Evolutionary conservation across 148 eudicot species (phyloP).

Genomic region (Amaranthus cruentus): DNA sequence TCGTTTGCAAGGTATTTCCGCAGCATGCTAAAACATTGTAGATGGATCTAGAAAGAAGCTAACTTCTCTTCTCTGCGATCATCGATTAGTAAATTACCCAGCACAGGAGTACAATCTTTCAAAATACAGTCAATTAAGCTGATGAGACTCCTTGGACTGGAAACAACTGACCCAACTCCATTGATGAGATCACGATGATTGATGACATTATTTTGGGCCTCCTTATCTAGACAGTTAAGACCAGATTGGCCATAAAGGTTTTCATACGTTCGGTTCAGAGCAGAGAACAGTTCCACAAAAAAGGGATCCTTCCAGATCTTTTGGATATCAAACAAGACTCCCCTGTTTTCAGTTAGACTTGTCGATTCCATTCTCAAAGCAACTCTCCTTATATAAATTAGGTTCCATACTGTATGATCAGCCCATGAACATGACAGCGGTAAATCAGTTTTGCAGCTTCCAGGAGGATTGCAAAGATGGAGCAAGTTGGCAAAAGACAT

Average conservation of each 20-base stretch:
- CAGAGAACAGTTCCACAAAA: constrained; percentile 41
- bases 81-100: constrained; percentile 8
- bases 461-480: constrained; percentile 37
- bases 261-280: constrained; percentile 38
- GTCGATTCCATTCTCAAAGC: constrained; percentile 48
- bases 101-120: neutral
- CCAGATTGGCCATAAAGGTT: constrained; percentile 36
- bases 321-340: constrained; percentile 33
- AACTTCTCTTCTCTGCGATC: constrained; percentile 2
- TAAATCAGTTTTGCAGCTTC: constrained; percentile 8
- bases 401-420: constrained; percentile 45
- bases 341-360: constrained; percentile 27
- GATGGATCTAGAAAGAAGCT: constrained; percentile 1
- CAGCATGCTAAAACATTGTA: neutral
- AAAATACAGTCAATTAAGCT: constrained; percentile 38
- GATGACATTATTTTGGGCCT: constrained; percentile 18
- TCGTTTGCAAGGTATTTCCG: neutral
- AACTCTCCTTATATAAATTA: constrained; percentile 37
- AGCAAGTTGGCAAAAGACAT: constrained; percentile 63
- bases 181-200: constrained; percentile 17
- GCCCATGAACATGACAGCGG: constrained; percentile 32
- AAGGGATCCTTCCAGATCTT: constrained; percentile 39
- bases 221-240: constrained; percentile 11
- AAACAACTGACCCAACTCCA: constrained; percentile 21
- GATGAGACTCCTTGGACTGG: constrained; percentile 43